A percentile compares a stretch with the other conserved stretches of the same genome.
These are phyloP conservation scores for Thraustochytrium striatum DNA, from an alignment of 352 stramenopile genomes.

Conservation along the genomic window DNA sequence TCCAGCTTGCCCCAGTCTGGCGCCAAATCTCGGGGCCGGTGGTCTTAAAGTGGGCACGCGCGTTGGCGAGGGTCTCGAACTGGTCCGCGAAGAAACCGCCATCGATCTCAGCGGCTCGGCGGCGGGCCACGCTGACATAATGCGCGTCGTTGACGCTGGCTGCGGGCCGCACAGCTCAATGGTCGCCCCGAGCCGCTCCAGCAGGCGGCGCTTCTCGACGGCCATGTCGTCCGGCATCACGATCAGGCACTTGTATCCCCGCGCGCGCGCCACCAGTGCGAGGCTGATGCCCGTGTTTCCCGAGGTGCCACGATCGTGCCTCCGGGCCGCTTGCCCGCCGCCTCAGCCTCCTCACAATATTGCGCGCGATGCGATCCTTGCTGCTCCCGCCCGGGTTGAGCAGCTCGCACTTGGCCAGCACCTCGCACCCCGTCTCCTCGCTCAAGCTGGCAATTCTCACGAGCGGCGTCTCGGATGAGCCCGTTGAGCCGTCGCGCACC, in stretches of 20 bases:
- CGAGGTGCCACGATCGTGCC: slow-evolving; percentile 91
- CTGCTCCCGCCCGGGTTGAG: slow-evolving; percentile 93
- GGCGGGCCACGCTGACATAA: slow-evolving; percentile 93
- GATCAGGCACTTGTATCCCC: slow-evolving; percentile 88
- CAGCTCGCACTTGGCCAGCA: slow-evolving; percentile 88
- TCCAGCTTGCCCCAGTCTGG: slow-evolving; percentile 83
- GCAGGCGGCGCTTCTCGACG: slow-evolving; percentile 76
- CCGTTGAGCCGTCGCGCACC: slow-evolving; percentile 1
- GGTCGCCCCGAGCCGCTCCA: slow-evolving; percentile 75
- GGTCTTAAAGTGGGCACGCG: slow-evolving; percentile 81
- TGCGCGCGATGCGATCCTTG: slow-evolving; percentile 91
- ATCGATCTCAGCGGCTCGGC: slow-evolving; percentile 65
- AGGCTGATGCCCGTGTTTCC: slow-evolving; percentile 96
- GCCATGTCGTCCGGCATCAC: slow-evolving; percentile 96
- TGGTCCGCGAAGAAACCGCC: slow-evolving; percentile 93
- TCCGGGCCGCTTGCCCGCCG: slow-evolving; percentile 68
- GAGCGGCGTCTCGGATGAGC: slow-evolving; percentile 80
- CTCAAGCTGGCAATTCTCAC: slow-evolving; percentile 82
- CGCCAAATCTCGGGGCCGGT: slow-evolving; percentile 93
- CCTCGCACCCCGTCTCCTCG: slow-evolving; percentile 76
- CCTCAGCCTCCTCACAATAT: slow-evolving; percentile 90
- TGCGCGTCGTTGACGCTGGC: slow-evolving; percentile 96
- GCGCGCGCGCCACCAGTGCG: slow-evolving; percentile 81
- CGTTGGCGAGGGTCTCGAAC: slow-evolving; percentile 96
- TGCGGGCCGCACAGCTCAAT: slow-evolving; percentile 79